phyloP scores from a whole-genome alignment of 2,329 filamentous ascomycete genomes.

The Claviceps paspali region DNA sequence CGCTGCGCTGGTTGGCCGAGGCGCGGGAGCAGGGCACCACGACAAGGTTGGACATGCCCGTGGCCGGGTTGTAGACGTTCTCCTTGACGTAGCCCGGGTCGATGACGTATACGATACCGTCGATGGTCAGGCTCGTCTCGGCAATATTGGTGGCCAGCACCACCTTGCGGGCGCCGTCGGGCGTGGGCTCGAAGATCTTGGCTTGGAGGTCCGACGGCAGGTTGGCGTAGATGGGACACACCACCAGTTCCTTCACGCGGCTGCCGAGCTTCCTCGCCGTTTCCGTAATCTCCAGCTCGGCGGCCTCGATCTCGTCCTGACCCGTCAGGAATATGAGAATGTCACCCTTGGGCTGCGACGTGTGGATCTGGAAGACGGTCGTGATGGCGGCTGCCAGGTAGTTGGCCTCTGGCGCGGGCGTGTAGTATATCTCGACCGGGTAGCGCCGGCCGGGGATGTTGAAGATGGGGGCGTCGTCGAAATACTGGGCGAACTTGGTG shows the following conservation, averaged over 20 bases:
- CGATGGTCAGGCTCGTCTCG: slow-evolving; percentile 88
- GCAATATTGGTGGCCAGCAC: slow-evolving; percentile 95
- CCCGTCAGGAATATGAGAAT: slow-evolving; percentile 92
- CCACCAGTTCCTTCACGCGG: slow-evolving; percentile 72
- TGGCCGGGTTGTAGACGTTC: slow-evolving; percentile 81
- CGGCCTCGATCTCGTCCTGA: slow-evolving; percentile 89
- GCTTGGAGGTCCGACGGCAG: slow-evolving; percentile 79
- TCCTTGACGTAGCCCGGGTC: slow-evolving; percentile 94
- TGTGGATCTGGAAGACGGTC: slow-evolving; percentile 89
- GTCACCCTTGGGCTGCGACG: slow-evolving; percentile 69
- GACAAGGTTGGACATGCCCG: slow-evolving; percentile 82
- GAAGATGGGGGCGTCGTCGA: slow-evolving; percentile 85
- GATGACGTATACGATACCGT: slow-evolving; percentile 91
- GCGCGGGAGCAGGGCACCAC: slow-evolving; percentile 85
- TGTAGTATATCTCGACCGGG: slow-evolving; percentile 85
- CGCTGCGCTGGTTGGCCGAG: slow-evolving; percentile 82
- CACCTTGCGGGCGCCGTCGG: slow-evolving; percentile 71
- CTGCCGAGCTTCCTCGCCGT: slow-evolving; percentile 76
- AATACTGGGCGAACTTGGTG: slow-evolving; percentile 80
- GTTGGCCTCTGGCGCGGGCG: slow-evolving; percentile 79
- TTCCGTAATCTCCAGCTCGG: slow-evolving; percentile 69
- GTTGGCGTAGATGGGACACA: slow-evolving; percentile 90
- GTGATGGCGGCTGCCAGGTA: slow-evolving; percentile 85
- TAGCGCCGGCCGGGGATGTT: slow-evolving; percentile 83
- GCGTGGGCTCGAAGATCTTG: slow-evolving; percentile 90